Conservation (phyloP, 2,329 filamentous ascomycete species). For the Aspergillus novoparasiticus region DNA sequence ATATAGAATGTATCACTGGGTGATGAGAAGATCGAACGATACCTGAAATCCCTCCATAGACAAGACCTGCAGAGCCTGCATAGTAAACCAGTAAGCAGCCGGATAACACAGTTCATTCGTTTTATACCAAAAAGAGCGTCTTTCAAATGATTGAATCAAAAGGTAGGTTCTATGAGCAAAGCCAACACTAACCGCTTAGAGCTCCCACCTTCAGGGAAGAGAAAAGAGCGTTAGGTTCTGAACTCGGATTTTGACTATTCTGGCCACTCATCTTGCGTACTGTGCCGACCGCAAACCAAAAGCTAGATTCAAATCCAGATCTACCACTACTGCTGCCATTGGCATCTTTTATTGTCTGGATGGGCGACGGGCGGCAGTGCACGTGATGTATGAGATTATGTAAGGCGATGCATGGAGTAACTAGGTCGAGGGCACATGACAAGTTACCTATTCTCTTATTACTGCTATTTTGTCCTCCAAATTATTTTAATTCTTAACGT, state of each 20-base stretch:
- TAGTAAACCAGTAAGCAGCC: background rate
- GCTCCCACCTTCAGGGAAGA: slow-evolving; percentile 61
- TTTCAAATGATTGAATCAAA: background rate
- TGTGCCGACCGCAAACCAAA: background rate
- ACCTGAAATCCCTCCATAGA: slow-evolving; percentile 69
- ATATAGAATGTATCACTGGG: slow-evolving; percentile 67
- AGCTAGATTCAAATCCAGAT: background rate
- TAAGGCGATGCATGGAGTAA: background rate
- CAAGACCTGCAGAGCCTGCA: slow-evolving; percentile 54
- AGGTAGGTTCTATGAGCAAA: background rate
- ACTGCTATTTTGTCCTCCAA: background rate
- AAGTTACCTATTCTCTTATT: background rate
- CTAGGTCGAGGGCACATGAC: background rate
- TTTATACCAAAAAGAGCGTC: background rate
- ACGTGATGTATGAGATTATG: slow-evolving; percentile 10
- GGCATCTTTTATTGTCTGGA: slow-evolving; percentile 4
- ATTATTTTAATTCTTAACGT: background rate
- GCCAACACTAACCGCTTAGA: slow-evolving; percentile 55
- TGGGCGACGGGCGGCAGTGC: background rate
- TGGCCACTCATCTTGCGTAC: slow-evolving; percentile 32
- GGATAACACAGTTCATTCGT: background rate
- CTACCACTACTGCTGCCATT: background rate
- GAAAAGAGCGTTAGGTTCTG: slow-evolving; percentile 25
- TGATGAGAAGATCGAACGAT: slow-evolving; percentile 71
- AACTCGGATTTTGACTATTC: slow-evolving; percentile 18